Base-by-base conservation (phyloP, 2,329 filamentous ascomycete genomes). In the Ophiostoma sp. region DNA sequence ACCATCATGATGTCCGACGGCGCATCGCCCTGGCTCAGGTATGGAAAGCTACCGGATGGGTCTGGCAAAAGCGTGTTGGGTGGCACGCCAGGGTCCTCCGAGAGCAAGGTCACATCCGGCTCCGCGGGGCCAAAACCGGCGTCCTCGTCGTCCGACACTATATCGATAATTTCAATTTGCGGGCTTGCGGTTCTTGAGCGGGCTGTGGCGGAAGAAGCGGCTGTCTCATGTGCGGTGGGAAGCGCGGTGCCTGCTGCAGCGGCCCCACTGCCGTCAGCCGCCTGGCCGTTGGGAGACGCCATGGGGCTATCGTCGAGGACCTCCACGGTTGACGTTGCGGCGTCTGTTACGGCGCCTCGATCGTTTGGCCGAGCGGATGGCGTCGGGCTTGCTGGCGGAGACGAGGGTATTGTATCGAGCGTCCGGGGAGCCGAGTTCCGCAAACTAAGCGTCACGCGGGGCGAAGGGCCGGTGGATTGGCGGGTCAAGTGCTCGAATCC, bases 371-470 rank as follows among this genome's bases (percentile, higher is more conserved):
- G 69, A 15, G 28, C 28, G 28, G 52, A 28, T 8, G 71, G 68
- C 15, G 75, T 63, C 15, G 74, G 75, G 61, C 71, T 73, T 48
- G 72, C 57, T 79, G 83, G 83, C 2, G 57, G 57, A 15, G 86
- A 86, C 33, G 85, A 84, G 28, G 83, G 80, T 42, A 82, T 82
- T 12, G 80, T 79, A 28, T 84, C 83, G 70, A 82, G 79, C 59
- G 80, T 79, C 19, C 82, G 82, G 48, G 78, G 82, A 74, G 80
- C 50, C 0, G 72, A 77, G 76, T 86, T 86, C 74, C 88, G 87
- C 69, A 90, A 81, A 77, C 90, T 90, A 72, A 91, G 86, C 17
- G 89, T 90, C 68, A 90, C 87, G 78, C 59, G 71, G 2, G 70
- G 50, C 2, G 73, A 69, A 7, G 73, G 31, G 22, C 57, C 39